phyloP scores from a whole-genome alignment of 106 monocot species.

The Hemerocallis citrina region DNA sequence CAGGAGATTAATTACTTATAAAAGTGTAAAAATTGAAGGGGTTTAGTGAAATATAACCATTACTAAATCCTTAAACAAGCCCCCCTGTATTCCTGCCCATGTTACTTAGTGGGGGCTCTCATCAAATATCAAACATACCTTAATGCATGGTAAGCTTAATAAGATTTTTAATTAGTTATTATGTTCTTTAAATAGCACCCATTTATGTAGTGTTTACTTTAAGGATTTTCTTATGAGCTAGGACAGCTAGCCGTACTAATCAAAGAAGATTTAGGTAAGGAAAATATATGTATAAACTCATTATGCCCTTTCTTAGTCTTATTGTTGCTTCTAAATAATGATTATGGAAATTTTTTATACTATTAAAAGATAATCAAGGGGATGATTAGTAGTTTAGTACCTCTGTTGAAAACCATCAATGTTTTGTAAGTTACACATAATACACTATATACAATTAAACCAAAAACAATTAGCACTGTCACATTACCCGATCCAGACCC shows the following conservation, averaged over 20 bases:
- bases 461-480: too few species aligned
- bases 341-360: not conserved
- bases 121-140: not conserved
- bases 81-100: not conserved
- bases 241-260: not conserved
- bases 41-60: too few species aligned
- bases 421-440: too few species aligned
- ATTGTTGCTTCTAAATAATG: not conserved
- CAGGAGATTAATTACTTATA: too few species aligned
- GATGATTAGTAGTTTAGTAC: too few species aligned
- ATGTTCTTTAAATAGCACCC: not conserved
- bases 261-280: not conserved
- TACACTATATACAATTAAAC: too few species aligned
- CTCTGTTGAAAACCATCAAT: too few species aligned
- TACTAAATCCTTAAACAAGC: not conserved
- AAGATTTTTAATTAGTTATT: not conserved
- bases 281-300: too few species aligned
- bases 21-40: too few species aligned
- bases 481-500: too few species aligned
- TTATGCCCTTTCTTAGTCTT: not conserved
- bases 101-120: not conserved
- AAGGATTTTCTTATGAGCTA: not conserved
- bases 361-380: too few species aligned
- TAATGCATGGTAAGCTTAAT: not conserved
- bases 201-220: not conserved